phyloP scores from a whole-genome alignment of 805 yeast genomes.

The Kurtzmaniella fragi region DNA sequence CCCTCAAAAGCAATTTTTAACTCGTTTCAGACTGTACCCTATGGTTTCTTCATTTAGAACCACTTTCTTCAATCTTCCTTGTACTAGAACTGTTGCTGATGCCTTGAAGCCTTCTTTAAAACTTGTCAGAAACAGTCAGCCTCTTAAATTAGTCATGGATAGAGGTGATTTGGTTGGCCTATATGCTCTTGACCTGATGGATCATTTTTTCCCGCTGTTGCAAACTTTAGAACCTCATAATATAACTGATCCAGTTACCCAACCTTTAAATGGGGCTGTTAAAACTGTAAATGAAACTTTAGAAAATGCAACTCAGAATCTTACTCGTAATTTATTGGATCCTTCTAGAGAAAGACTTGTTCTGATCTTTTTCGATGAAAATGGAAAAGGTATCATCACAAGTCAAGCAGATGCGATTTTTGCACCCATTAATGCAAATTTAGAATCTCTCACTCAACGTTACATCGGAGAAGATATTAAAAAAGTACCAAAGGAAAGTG shows the following conservation, averaged over 20 bases:
- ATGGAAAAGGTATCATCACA: slow-evolving; percentile 60
- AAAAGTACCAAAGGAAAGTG: slow-evolving; percentile 37
- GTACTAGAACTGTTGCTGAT: slow-evolving; percentile 26
- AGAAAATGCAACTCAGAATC: slow-evolving; percentile 5
- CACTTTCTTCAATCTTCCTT: slow-evolving; percentile 27
- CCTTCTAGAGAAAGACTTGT: slow-evolving; percentile 51
- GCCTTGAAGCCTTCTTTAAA: slow-evolving; percentile 24
- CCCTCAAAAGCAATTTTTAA: slow-evolving; percentile 9
- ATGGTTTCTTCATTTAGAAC: slow-evolving; percentile 38
- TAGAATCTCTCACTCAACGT: slow-evolving; percentile 41
- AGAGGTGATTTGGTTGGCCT: slow-evolving; percentile 53
- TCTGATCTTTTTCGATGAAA: slow-evolving; percentile 47
- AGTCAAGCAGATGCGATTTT: slow-evolving; percentile 60
- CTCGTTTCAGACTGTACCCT: slow-evolving; percentile 45
- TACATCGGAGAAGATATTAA: slow-evolving; percentile 42
- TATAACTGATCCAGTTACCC: slow-evolving; percentile 42
- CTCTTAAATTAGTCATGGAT: slow-evolving; percentile 41
- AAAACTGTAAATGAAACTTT: slow-evolving; percentile 16
- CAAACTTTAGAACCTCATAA: slow-evolving; percentile 50
- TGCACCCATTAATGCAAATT: slow-evolving; percentile 53
- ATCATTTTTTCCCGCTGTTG: slow-evolving; percentile 52
- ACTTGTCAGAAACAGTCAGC: slow-evolving; percentile 18
- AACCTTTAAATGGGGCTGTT: slow-evolving; percentile 47
- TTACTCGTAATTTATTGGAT: slow-evolving; percentile 19
- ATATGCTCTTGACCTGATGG: slow-evolving; percentile 50